Evolutionary conservation across 345 rosid species (phyloP), one percentile per base, ranked within the genome.

Genomic region (Linum trigynum): DNA sequence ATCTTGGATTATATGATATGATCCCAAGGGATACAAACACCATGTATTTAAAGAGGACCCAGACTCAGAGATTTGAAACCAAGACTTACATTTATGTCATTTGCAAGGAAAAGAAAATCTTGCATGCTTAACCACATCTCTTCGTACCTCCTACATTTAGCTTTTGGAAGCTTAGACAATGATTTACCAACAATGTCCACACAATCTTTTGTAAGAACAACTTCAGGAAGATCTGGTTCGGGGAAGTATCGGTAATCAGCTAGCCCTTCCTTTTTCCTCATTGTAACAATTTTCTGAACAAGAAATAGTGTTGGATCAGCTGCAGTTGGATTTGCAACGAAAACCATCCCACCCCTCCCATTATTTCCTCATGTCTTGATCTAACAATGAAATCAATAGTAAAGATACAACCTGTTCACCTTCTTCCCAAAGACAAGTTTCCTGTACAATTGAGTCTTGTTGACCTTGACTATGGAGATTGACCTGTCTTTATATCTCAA

Each of bases 371-470:
- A 64, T 16, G 67, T 15, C 9, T 63, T 67, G 65, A n/a, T n/a
- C n/a, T 11, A 40, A 65, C 39, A 53, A 62, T 17, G 38, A 41
- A 64, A 14, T 5, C 41, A 59, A n/a, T n/a, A 7, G 66, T 59
- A 64, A 9, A 65, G 35, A 36, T 60, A 69, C 51, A 69, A 92
- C 98, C 91, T 86, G 96, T 65, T 88, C 65, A 7, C 96, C 94
- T 81, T 92, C 98, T 70, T 90, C 97, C 98, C 98, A 92, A 40
- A 90, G 94, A 55, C 97, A 88, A 77, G 97, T 90, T 85, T 90
- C 98, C 60, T 86, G 91, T 57, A 86, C 86, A 75, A 92, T 83
- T 80, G 79, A 76, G 77, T 84, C 85, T 4, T 72, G 80, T 69
- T 84, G 82, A 38, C 90, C 97, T 83, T 86, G 80, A 66, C 81